Base-by-base conservation (phyloP, 1,284 basidiomycete genomes). In the Sporisorium exsertum region DNA sequence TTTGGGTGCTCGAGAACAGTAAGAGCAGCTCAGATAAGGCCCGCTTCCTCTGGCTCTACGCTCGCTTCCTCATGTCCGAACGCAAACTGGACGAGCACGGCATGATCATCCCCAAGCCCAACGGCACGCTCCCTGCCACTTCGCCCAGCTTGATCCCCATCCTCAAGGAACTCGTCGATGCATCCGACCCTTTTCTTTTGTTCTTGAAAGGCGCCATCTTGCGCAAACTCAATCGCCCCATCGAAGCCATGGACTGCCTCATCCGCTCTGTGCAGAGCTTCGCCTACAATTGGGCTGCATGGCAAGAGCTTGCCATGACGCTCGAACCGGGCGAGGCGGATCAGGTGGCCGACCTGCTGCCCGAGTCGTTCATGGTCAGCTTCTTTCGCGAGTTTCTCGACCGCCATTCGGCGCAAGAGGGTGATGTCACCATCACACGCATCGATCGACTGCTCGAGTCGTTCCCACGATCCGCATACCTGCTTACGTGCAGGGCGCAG, bases 271-370 rank as follows among this genome's bases (percentile, higher is more conserved):
- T 98, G 53, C 89, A 90, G 54, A 88, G 89, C 4, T 94, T 92
- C 81, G 92, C 94, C 9, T 99, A 94, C 91, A 98, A 98, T 84
- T 99, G 97, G 96, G 93, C 93, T 27, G 89, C 92, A 5, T 99
- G 97, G 96, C 77, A 69, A 64, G 71, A 70, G 71, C 72, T 82
- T 72, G 70, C 73, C 62, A 72, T 80, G 64, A 86, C 84, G 26
- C 67, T 84, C 20, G 72, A 78, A 33, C 47, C 65, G 3, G 69
- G 63, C 18, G 74, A 77, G 24, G 69, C 65, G 24, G 68, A 72
- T 27, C 73, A 76, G 59, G 82, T 84, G 58, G 58, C 73, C 91
- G 92, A 87, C 91, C 62, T 90, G 89, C 85, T 90, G 27, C 89
- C 89, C 2, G 91, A 94, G 79, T 91, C 91, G 2, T 88, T 94